Percentiles rank a stretch among this genome's conserved stretches.
Conservation (phyloP, 257 asterid genomes). For the Solanum pinnatisectum region DNA sequence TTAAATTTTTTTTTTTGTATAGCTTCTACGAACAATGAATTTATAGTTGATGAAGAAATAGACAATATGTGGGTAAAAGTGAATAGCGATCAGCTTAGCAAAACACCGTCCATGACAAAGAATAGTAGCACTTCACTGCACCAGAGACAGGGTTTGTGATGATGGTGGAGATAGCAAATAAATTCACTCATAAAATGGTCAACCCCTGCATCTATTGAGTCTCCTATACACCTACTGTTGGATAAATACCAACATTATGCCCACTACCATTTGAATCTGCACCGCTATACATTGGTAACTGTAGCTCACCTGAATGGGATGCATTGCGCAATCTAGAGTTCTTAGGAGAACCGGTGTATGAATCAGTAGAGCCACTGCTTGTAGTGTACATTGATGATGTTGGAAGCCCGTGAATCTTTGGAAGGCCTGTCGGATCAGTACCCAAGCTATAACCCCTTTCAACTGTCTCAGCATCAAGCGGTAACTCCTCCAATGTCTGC, state of each 20-base stretch:
- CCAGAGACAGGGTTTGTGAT: slow-evolving; percentile 4
- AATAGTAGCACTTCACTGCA: slow-evolving; percentile 18
- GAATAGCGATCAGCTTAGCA: slow-evolving; percentile 3
- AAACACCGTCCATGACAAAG: slow-evolving; percentile 7
- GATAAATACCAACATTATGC: slow-evolving; percentile 35
- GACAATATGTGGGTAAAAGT: background rate
- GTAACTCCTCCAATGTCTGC: slow-evolving; percentile 86
- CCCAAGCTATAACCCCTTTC: slow-evolving; percentile 81
- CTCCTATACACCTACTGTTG: slow-evolving; percentile 38
- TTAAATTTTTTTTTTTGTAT: background rate
- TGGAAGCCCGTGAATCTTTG: slow-evolving; percentile 87
- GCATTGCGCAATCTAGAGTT: slow-evolving; percentile 55
- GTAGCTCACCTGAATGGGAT: slow-evolving; percentile 82
- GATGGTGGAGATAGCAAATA: slow-evolving; percentile 7
- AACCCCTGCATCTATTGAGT: background rate
- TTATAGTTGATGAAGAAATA: background rate
- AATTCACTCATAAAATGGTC: slow-evolving; percentile 6
- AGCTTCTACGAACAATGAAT: background rate
- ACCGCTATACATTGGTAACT: slow-evolving; percentile 31
- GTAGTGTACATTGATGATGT: slow-evolving; percentile 55
- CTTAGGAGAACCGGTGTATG: slow-evolving; percentile 47
- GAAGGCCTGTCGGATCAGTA: slow-evolving; percentile 76
- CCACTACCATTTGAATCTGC: slow-evolving; percentile 63
- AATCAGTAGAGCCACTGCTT: slow-evolving; percentile 42
- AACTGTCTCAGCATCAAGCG: slow-evolving; percentile 80